Evolutionary conservation across 306 rosid genomes (phyloP), one percentile per base, ranked within the genome.

Genomic region (Alnus rubra): DNA sequence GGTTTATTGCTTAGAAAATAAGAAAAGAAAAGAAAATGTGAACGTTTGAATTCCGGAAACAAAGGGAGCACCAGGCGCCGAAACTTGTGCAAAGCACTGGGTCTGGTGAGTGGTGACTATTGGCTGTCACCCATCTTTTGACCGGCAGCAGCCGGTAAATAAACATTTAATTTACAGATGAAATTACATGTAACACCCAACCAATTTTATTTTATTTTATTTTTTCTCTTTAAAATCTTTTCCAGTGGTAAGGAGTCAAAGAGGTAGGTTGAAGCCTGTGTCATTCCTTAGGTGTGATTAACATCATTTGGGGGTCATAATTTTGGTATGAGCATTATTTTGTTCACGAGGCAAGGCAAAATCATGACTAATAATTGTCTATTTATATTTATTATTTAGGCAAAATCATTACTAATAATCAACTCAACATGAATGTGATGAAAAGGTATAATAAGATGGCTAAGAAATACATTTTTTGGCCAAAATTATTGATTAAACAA

Each of bases 61-160:
- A 14, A 39, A 2, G 69, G 1, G 82, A 62, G 85, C 33, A 45
- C 52, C 18, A 52, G 55, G 45, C 88, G 89, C 88, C 88, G 84
- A 84, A 78, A 86, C 78, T 79, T 65, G 82, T 71, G 87, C 90
- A 12, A 35, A 58, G 48, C 79, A 56, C 54, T 45, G 11, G 42
- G 65, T 23, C 28, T 23, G 28, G 28, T 23, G 28, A 23, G 28
- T 0, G 28, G 28, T 23, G n/a, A 19, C 74, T 31, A 72, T 31
- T 78, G 2, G 16, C 74, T 51, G 12, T 65, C 44, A 8, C 76
- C 59, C 47, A 1, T 31, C 60, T n/a, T 48, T 0, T 55, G 31
- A 87, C 88, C 81, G 79, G 69, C 86, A 18, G 71, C 62, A 73
- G 45, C 45, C 45, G 45, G 45, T 42, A 5, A 42, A 42, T 4